A percentile compares a stretch with the other conserved stretches of the same genome.
Evolutionary conservation across 495 filamentous ascomycete genomes (phyloP).

Genomic region (Penicillium turbatum): DNA sequence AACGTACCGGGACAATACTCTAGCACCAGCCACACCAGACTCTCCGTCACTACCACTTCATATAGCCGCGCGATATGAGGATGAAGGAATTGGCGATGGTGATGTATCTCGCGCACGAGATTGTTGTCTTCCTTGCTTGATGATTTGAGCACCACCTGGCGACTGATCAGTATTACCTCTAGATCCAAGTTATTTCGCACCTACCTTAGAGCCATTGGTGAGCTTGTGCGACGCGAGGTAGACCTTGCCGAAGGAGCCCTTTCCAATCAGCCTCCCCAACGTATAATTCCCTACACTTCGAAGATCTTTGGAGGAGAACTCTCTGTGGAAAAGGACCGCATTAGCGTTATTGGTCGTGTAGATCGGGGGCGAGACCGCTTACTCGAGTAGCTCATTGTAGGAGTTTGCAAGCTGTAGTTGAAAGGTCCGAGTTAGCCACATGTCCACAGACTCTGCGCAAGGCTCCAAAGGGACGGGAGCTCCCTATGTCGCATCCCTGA

Average conservation of each 20-base stretch:
- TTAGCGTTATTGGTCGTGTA: constrained; percentile 57
- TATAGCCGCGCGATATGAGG: constrained; percentile 96
- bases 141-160: constrained; percentile 92
- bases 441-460: constrained; percentile 3
- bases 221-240: constrained; percentile 96
- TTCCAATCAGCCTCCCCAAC: constrained; percentile 86
- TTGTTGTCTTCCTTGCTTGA: constrained; percentile 94
- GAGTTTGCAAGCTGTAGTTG: constrained; percentile 80
- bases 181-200: background rate
- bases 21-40: constrained; percentile 88
- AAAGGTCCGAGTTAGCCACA: constrained; percentile 21
- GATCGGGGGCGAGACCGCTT: constrained; percentile 31
- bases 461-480: background rate
- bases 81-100: constrained; percentile 95
- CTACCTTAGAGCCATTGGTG: constrained; percentile 97
- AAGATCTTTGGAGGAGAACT: constrained; percentile 91
- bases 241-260: constrained; percentile 97
- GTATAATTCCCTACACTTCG: constrained; percentile 91
- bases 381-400: constrained; percentile 94
- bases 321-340: constrained; percentile 50
- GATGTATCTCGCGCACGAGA: constrained; percentile 94
- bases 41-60: constrained; percentile 96
- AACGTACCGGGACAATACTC: constrained; percentile 91
- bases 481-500: background rate
- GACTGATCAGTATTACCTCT: background rate